A percentile compares a stretch with the other conserved stretches of the same genome.
Evolutionary conservation across 805 yeast genomes (phyloP).

Genomic region (Candida silvicultrix): DNA sequence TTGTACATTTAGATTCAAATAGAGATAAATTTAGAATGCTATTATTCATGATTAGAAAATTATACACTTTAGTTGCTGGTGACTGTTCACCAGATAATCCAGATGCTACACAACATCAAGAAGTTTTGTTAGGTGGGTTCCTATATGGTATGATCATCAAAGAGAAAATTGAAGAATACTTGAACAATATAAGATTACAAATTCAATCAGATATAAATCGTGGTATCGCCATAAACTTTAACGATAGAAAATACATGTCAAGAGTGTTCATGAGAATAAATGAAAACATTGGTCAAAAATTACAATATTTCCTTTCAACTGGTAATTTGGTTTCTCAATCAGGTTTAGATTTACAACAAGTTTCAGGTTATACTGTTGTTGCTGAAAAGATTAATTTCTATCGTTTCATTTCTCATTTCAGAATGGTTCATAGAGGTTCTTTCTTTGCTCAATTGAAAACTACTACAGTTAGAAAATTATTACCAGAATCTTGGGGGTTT

Average conservation of each 20-base stretch:
- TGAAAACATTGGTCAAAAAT: constrained; percentile 90
- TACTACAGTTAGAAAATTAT: constrained; percentile 90
- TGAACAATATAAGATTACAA: constrained; percentile 65
- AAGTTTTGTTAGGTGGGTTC: constrained; percentile 91
- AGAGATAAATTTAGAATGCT: constrained; percentile 82
- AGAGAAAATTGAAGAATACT: constrained; percentile 92
- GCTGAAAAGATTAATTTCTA: constrained; percentile 98
- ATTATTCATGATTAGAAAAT: constrained; percentile 90
- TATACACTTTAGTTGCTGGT: constrained; percentile 92
- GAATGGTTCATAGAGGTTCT: constrained; percentile 99
- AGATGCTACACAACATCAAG: constrained; percentile 99
- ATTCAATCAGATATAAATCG: constrained; percentile 76
- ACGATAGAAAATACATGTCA: constrained; percentile 75
- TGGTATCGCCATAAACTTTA: constrained; percentile 75
- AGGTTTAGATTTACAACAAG: constrained; percentile 96
- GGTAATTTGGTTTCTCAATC: constrained; percentile 97
- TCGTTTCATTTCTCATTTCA: constrained; percentile 95
- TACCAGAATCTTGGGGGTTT: constrained; percentile 99
- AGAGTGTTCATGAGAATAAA: constrained; percentile 74
- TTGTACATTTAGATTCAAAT: constrained; percentile 75
- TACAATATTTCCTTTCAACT: constrained; percentile 91
- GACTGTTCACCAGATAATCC: constrained; percentile 97
- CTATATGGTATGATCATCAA: constrained; percentile 94
- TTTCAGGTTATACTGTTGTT: constrained; percentile 95
- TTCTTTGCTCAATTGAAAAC: constrained; percentile 98